Percentiles rank a stretch among this genome's conserved stretches.
Evolutionary conservation across 768 basidiomycete genomes (phyloP).

Genomic region (Suillus alpinus): DNA sequence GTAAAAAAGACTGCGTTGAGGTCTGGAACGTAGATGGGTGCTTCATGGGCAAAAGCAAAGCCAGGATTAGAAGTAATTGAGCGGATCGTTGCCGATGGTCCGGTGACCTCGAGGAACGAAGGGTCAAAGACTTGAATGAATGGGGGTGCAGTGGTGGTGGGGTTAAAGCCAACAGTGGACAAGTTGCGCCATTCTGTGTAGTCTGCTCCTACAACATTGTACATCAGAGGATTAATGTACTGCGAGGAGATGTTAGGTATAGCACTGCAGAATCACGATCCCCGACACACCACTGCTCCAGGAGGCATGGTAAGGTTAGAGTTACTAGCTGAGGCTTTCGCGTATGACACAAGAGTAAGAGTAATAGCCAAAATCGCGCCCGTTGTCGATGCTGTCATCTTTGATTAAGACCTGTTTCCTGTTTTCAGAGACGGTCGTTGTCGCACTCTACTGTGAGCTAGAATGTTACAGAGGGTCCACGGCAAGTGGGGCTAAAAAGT

Average conservation of each 20-base stretch:
- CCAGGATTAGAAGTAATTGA: constrained; percentile 57
- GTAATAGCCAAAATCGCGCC: constrained; percentile 1
- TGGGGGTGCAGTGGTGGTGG: constrained; percentile 53
- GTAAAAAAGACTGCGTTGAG: constrained; percentile 75
- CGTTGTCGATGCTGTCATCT: constrained; percentile 5
- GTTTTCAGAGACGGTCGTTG: neutral
- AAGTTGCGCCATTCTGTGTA: constrained; percentile 35
- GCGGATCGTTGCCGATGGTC: constrained; percentile 52
- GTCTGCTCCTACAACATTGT: constrained; percentile 50
- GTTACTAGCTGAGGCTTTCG: neutral
- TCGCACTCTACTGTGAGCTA: neutral
- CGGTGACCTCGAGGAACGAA: constrained; percentile 60
- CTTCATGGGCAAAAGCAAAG: constrained; percentile 79
- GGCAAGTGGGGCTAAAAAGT: neutral
- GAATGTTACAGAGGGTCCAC: neutral
- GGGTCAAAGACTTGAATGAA: constrained; percentile 58
- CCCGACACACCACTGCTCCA: constrained; percentile 18
- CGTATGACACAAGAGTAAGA: neutral
- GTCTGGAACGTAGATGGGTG: constrained; percentile 62
- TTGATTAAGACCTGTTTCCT: neutral
- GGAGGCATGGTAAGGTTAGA: constrained; percentile 10
- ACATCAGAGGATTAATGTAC: constrained; percentile 50
- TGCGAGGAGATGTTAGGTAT: constrained; percentile 17
- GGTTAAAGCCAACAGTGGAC: constrained; percentile 51
- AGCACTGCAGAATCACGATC: neutral